Conservation (phyloP, 2,329 filamentous ascomycete genomes). For the Botryotinia calthae region DNA sequence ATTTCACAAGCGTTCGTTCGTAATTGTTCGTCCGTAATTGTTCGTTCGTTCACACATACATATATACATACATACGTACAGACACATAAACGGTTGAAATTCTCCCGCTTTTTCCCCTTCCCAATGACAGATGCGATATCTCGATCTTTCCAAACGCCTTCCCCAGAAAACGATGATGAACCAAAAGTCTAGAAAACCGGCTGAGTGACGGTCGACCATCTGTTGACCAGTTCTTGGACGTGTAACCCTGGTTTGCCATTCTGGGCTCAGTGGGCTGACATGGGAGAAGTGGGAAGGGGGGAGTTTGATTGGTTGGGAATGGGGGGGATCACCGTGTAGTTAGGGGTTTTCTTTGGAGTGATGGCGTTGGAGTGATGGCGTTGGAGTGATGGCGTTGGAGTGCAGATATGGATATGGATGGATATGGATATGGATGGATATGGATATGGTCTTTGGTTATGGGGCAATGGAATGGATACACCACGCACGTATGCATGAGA, state of each 20-base stretch:
- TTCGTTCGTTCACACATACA: not conserved
- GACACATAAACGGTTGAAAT: not conserved
- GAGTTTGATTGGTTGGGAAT: not conserved
- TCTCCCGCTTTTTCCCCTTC: not conserved
- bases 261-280: not conserved
- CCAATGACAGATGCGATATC: not conserved
- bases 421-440: not conserved
- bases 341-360: not conserved
- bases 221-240: not conserved
- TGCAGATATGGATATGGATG: not conserved
- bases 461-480: not conserved
- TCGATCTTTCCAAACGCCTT: not conserved
- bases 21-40: not conserved
- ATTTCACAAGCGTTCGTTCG: not conserved
- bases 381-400: not conserved
- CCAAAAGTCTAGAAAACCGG: not conserved
- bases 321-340: not conserved
- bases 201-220: not conserved
- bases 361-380: not conserved
- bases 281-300: not conserved
- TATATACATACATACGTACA: not conserved
- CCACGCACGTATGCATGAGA: not conserved
- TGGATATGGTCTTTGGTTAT: not conserved
- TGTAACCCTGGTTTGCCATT: not conserved
- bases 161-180: not conserved